A percentile compares a stretch with the other conserved stretches of the same genome.
Evolutionary conservation across 2,329 filamentous ascomycete species (phyloP).

Genomic region (Cladophialophora psammophila): DNA sequence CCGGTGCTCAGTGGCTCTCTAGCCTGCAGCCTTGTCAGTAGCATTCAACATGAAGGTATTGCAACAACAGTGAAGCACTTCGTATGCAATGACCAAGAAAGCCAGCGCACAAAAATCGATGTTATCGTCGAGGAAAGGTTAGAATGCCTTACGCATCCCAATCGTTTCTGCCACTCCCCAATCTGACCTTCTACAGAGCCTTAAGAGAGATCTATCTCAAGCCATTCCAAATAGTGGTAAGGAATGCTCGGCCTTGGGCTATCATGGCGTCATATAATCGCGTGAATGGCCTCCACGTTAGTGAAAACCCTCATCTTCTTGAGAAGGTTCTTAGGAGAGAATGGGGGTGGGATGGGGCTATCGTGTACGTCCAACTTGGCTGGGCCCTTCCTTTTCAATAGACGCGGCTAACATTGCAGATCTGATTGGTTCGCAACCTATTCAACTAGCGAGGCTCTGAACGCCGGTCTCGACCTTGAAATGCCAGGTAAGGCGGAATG

Average conservation of each 20-base stretch:
- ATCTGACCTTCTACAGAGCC: conserved; percentile 43
- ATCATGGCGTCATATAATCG: conserved; percentile 67
- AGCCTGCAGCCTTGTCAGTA: conserved; percentile 73
- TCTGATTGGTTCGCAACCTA: conserved; percentile 49
- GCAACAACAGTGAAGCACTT: conserved; percentile 76
- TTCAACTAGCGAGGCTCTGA: conserved; percentile 36
- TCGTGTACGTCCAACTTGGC: conserved; percentile 49
- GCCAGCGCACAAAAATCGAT: conserved; percentile 50
- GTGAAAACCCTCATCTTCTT: conserved; percentile 47
- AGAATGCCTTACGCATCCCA: not conserved
- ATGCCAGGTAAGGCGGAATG: conserved; percentile 41
- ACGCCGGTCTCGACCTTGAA: conserved; percentile 43
- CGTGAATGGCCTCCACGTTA: conserved; percentile 58
- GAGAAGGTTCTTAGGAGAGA: conserved; percentile 53
- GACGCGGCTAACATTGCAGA: not conserved
- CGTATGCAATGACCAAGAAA: conserved; percentile 55
- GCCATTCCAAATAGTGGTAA: conserved; percentile 67
- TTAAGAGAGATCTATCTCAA: conserved; percentile 69
- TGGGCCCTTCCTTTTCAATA: not conserved
- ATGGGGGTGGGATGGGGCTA: conserved; percentile 54
- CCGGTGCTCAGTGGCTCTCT: conserved; percentile 76
- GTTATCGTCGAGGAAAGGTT: conserved; percentile 54
- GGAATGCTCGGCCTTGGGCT: conserved; percentile 61
- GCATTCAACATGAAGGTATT: conserved; percentile 74
- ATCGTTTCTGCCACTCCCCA: not conserved